Evolutionary conservation across 352 stramenopile species (phyloP).

Genomic region (Phytophthora niederhauseri): DNA sequence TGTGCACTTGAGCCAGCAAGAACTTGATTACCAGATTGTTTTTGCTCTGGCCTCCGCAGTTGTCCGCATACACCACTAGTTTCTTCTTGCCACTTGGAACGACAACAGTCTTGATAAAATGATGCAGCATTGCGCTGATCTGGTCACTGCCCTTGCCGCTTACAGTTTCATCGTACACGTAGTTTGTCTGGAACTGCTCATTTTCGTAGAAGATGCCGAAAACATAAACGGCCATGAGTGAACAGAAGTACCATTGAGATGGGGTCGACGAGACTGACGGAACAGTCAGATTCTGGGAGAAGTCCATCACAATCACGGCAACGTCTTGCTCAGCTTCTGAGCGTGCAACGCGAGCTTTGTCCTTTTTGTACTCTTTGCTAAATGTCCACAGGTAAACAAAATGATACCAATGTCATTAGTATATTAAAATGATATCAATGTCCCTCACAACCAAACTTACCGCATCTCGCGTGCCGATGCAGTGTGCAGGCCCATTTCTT

Average conservation of each 20-base stretch:
- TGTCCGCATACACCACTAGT: slow-evolving; percentile 19
- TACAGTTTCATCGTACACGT: slow-evolving; percentile 11
- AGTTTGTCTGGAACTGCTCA: slow-evolving; percentile 14
- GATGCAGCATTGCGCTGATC: slow-evolving; percentile 13
- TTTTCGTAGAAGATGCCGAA: slow-evolving; percentile 28
- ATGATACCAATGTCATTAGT: no score
- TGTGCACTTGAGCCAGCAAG: slow-evolving; percentile 15
- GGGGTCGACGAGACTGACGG: slow-evolving; percentile 10
- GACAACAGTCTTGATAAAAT: slow-evolving; percentile 10
- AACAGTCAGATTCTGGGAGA: slow-evolving; percentile 24
- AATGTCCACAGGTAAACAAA: no score
- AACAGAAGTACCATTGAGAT: slow-evolving; percentile 27
- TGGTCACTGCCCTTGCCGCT: slow-evolving; percentile 12
- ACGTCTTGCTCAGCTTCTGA: no score
- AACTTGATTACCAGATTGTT: slow-evolving; percentile 28
- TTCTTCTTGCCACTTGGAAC: background rate
- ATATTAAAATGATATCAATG: no score
- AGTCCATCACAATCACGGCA: slow-evolving; percentile 29
- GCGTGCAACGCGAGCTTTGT: no score
- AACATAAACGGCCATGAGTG: slow-evolving; percentile 14
- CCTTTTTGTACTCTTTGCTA: no score
- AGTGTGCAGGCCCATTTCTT: background rate
- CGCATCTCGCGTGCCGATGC: background rate
- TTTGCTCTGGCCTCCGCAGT: slow-evolving; percentile 25
- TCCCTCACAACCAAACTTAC: no score